Base-by-base conservation (phyloP, 257 asterid species). In the Nicotiana sylvestris region DNA sequence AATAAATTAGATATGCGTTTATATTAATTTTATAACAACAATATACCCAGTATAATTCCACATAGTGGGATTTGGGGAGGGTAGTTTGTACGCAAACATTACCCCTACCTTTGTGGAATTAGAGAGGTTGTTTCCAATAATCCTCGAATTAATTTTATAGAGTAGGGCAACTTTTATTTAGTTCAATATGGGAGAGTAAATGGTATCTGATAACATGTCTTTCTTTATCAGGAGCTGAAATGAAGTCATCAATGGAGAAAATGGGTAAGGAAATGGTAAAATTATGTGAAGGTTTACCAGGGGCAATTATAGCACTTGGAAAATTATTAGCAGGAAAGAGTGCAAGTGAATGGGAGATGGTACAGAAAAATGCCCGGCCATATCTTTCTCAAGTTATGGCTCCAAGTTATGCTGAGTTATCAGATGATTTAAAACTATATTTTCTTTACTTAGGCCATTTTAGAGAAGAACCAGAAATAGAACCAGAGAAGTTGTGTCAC, bases 371-470 rank as follows among this genome's bases (percentile, higher is more conserved):
- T 12, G 66, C 33, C 4, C 16, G 51, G 18, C n/a, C 0, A 18
- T 5, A 32, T 37, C 1, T 53, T 6, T 29, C 57, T 4, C 2
- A 29, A 4, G 33, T 66, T 1, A 9, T 74, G 17, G 57, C 33
- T 32, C 17, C 13, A 30, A 68, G 77, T 64, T 89, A 86, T 60
- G 10, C 39, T 12, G 4, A 46, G 5, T 82, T 89, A 51, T 43
- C 81, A 1, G 29, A 61, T 46, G 27, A 57, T 0, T 17, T 81
- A 61, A 86, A 88, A 82, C 85, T 81, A 16, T 86, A 81, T 51
- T 84, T 88, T 25, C 86, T 85, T 5, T 87, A 85, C 57, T 39
- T 90, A 66, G 87, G 88, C 15, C 74, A 7, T 25, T 90, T 88
- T 21, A 85, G 87, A 0, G 8, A 53, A 17, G 86, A 77, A 66